Evolutionary conservation across 169 alveolate species (phyloP), one percentile per base, ranked within the genome.

Genomic region (Plasmodium berghei): DNA sequence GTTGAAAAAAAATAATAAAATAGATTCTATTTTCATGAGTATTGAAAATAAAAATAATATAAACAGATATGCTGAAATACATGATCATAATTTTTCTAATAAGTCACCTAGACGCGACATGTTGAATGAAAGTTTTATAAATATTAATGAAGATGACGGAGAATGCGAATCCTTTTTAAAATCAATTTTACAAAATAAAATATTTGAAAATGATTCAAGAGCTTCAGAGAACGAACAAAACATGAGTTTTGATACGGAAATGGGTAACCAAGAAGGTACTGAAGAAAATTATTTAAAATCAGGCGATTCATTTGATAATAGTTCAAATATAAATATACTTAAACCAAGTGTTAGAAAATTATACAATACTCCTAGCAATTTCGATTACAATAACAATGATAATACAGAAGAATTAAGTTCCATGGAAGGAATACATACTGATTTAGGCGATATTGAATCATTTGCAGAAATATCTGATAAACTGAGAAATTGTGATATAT

Each of bases 141-240:
- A 40, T 9, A 77, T 10, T 22, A 45, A 12, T 42, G 49, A 64
- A 52, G 52, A 62, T 46, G 20, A 24, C 42, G 34, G 63, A 34
- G 26, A 66, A 58, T 77, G 89, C 54, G 69, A 48, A 49, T 14
- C 18, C 10, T 77, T 77, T 64, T 77, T 77, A n/a, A 63, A 46
- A 63, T 28, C 48, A 66, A 26, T 77, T 63, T 22, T 66, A n/a
- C 70, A 24, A 64, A 64, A 55, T 28, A n/a, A 64, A 56, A 42
- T 77, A 22, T 63, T 77, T 77, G 58, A 52, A 26, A 26, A 34
- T 49, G 10, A 77, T 77, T 49, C 69, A 22, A 24, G 14, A 16
- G 18, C 24, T 49, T 77, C 71, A 56, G 14, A 24, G 10, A 22
- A 45, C 54, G 16, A 22, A 40, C 1, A 2, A 9, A 26, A 14